Evolutionary conservation across 768 basidiomycete species (phyloP), one percentile per base, ranked within the genome.

Genomic region (Termitomyces sp.): DNA sequence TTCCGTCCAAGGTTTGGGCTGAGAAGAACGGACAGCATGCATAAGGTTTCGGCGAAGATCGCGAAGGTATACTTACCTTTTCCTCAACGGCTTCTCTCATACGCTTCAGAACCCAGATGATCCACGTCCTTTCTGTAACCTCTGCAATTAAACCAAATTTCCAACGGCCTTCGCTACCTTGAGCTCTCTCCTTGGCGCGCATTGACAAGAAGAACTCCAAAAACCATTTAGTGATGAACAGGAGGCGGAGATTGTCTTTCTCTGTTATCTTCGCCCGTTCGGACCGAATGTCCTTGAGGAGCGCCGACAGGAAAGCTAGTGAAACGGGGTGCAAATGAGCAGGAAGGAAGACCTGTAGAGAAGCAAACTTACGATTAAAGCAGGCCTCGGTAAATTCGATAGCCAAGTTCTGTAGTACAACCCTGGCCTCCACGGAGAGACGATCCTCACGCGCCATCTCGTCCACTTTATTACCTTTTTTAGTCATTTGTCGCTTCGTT

Each of bases 1-100:
- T 68, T 97, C 95, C 28, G 85, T 91, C 94, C 94, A 98, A 59
- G 84, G 77, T 67, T 94, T 94, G 32, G 96, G 96, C 93, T 97
- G 64, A 47, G 20, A 54, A 56, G 35, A n/a, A 10, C n/a, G 35
- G 33, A 20, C 18, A n/a, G 42, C 20, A 49, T 42, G 38, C 57
- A 53, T 22, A 46, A 45, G 52, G 40, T 30, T 24, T 49, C 51
- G 50, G 44, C 26, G 38, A 53, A 24, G 43, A 55, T 59, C 53
- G 50, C 59, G 28, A 50, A 43, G 36, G 6, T 28, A 16, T 28
- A 10, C 26, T 49, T 63, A 93, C 95, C 81, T 94, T 95, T 64
- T 95, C 93, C 63, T 98, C 94, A 54, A 93, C 81, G 8, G 94
- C 89, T 57, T 85, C 83, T 54, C 88, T 84, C 90, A 98, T 94